Evolutionary conservation across 1,139 yeast species (phyloP).

Genomic region (Taphrina confusa): DNA sequence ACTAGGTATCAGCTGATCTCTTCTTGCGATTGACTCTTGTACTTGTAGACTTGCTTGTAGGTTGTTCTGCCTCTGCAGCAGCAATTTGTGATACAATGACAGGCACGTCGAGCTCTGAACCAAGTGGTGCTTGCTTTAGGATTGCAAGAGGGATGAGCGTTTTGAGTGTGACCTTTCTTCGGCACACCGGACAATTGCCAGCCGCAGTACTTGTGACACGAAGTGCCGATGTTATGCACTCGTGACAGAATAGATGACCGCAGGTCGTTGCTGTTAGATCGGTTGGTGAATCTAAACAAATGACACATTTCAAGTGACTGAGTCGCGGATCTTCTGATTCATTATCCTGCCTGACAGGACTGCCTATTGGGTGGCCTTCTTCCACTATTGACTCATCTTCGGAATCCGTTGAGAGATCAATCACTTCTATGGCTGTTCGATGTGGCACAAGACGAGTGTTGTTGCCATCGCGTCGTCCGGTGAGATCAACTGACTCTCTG

Average conservation of each 20-base stretch:
- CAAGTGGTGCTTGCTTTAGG: slow-evolving; percentile 1
- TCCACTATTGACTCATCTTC: not conserved
- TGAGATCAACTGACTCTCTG: not conserved
- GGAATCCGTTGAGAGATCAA: slow-evolving; percentile 28
- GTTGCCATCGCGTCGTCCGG: not conserved
- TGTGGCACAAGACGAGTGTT: not conserved
- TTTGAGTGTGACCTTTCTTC: slow-evolving; percentile 17
- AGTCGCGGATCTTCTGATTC: slow-evolving; percentile 27
- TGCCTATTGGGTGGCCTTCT: not conserved
- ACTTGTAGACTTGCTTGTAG: too few relatives aligned
- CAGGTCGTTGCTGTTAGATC: slow-evolving; percentile 33
- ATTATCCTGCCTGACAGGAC: slow-evolving; percentile 19
- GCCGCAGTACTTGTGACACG: slow-evolving; percentile 13
- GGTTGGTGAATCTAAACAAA: slow-evolving; percentile 31
- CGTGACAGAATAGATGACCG: slow-evolving; percentile 31
- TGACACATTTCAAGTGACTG: slow-evolving; percentile 24
- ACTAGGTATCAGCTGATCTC: too few relatives aligned
- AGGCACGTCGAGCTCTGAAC: not conserved
- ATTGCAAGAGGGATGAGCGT: slow-evolving; percentile 23
- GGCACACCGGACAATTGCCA: slow-evolving; percentile 29
- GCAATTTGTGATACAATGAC: too few relatives aligned
- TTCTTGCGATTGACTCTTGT: too few relatives aligned
- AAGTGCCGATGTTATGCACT: slow-evolving; percentile 13
- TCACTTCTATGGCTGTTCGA: slow-evolving; percentile 11
- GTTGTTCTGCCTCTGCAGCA: too few relatives aligned